Percentiles rank a stretch among this genome's conserved stretches.
Conservation (phyloP, 2,329 filamentous ascomycete genomes). For the Incumbomyces lentus region DNA sequence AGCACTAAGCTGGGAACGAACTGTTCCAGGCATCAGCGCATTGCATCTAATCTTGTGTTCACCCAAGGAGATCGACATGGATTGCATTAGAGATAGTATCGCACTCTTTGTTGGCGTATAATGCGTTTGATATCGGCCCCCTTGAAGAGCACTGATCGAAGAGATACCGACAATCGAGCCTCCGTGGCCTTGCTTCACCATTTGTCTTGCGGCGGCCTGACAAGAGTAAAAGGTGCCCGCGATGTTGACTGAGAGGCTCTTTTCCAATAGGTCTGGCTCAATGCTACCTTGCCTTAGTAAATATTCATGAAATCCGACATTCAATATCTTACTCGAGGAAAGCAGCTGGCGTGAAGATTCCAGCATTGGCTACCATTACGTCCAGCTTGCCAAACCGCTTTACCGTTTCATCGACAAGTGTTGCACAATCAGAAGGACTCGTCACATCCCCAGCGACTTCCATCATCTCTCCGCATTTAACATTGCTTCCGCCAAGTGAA, state of each 20-base stretch:
- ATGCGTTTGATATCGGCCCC: constrained; percentile 68
- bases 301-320: not conserved
- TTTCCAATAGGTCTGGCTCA: constrained; percentile 28
- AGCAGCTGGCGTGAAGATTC: constrained; percentile 11
- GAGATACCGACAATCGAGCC: constrained; percentile 14
- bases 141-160: constrained; percentile 30
- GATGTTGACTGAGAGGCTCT: constrained; percentile 30
- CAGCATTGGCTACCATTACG: constrained; percentile 12
- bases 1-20: constrained; percentile 75
- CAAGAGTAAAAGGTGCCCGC: constrained; percentile 37
- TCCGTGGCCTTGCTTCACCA: constrained; percentile 36
- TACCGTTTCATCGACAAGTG: not conserved
- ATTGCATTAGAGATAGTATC: constrained; percentile 72
- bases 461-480: constrained; percentile 42
- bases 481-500: constrained; percentile 33
- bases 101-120: constrained; percentile 87
- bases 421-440: constrained; percentile 4
- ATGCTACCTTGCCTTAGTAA: not conserved
- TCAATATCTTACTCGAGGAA: constrained; percentile 17
- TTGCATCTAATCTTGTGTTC: constrained; percentile 71
- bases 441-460: constrained; percentile 6
- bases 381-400: constrained; percentile 7
- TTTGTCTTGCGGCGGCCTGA: constrained; percentile 39
- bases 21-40: constrained; percentile 71
- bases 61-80: constrained; percentile 66